Evolutionary conservation across 495 filamentous ascomycete species (phyloP).

Genomic region (Bombardia bombarda): DNA sequence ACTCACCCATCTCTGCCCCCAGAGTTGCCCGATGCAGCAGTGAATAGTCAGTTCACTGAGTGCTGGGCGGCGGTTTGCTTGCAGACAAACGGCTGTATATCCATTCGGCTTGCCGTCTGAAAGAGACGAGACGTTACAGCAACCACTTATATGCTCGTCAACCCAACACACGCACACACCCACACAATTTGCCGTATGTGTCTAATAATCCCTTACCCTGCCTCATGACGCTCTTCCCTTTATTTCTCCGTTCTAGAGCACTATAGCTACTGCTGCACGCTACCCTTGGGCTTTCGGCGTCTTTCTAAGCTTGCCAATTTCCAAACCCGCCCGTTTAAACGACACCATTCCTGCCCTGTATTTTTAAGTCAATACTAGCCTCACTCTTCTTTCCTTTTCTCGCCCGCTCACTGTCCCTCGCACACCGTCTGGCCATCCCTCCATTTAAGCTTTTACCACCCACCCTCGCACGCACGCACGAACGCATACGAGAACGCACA

Average conservation of each 20-base stretch:
- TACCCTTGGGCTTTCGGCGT: too few relatives aligned
- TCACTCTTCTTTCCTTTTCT: neutral
- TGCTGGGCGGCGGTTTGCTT: neutral
- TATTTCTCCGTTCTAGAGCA: neutral
- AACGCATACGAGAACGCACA: too few relatives aligned
- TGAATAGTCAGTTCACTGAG: neutral
- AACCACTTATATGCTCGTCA: neutral
- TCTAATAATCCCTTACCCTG: neutral
- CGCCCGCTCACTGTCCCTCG: neutral
- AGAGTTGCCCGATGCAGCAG: neutral
- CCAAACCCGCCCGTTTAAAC: neutral
- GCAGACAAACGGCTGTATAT: neutral
- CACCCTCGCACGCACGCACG: neutral
- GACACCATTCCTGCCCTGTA: neutral
- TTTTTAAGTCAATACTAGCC: neutral
- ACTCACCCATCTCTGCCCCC: too few relatives aligned
- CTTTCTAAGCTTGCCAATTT: too few relatives aligned
- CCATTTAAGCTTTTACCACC: neutral
- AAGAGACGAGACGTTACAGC: too few relatives aligned
- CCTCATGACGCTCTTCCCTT: neutral
- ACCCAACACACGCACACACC: neutral
- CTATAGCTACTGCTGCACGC: neutral
- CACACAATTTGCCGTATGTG: conserved; percentile 1
- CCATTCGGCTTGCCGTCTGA: neutral
- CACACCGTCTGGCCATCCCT: too few relatives aligned